Evolutionary conservation across 768 basidiomycete genomes (phyloP), one percentile per base, ranked within the genome.

Genomic region (Phylloporus sp.): DNA sequence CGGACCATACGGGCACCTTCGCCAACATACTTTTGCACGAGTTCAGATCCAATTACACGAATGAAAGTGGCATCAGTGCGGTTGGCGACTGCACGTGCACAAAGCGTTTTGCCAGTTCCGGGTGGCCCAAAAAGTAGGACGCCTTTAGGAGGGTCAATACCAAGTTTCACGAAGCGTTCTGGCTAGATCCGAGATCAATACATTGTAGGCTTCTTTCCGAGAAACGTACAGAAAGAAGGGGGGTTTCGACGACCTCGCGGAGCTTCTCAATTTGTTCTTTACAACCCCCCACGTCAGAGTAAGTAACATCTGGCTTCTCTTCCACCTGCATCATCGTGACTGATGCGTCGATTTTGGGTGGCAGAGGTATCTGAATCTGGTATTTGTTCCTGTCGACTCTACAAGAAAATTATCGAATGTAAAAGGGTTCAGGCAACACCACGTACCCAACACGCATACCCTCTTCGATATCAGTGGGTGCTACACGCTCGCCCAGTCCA

Each of bases 291-390:
- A 99, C 79, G 61, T 98, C 96, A 4, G 92, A 93, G 64, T 98
- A 98, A 3, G 95, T 97, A 31, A 97, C 92, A 58, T 96, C 93
- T 0, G 95, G 94, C 66, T 96, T 94, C 71, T 97, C 95, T 65
- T 97, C 95, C 18, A 97, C 95, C 69, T 95, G 91, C 96, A 99
- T 99, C 95, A 98, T 97, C 11, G 96, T 98, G 1, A 99, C 96
- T 1, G 93, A 95, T 4, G 96, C 91, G 65, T 99, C 96, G 55
- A 99, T 99, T 74, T 97, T 98, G 20, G 96, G 95, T 31, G 96
- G 96, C 10, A 98, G 69, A 20, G 96, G 96, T 53, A 99, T 98
- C 71, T 97, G 92, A 50, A 99, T 98, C 66, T 98, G 94, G 66
- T 99, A 99, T 69, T 98, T 89, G 58, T 87, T 89, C 40, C 93